Evolutionary conservation across 2,329 filamentous ascomycete species (phyloP).

Genomic region (Fusarium foetens): DNA sequence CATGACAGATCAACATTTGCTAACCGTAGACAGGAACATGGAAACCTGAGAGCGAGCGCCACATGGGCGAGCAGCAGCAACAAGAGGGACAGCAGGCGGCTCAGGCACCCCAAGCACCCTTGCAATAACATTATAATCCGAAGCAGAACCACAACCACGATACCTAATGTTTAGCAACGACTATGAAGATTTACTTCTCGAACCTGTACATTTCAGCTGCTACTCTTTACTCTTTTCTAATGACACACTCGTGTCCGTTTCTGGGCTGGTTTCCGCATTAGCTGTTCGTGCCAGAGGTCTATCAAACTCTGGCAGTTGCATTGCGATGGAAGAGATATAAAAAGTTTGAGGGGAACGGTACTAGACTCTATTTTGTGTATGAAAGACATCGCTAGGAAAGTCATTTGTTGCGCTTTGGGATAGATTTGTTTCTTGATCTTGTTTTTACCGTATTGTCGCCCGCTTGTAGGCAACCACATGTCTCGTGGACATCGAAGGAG

Average conservation of each 20-base stretch:
- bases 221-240: slow-evolving; percentile 45
- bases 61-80: slow-evolving; percentile 66
- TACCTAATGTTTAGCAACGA: slow-evolving; percentile 42
- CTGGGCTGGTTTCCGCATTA: slow-evolving; percentile 38
- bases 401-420: slow-evolving; percentile 26
- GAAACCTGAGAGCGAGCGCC: slow-evolving; percentile 78
- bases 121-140: slow-evolving; percentile 33
- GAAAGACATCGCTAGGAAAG: slow-evolving; percentile 24
- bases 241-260: slow-evolving; percentile 35
- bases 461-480: not conserved
- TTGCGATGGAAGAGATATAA: slow-evolving; percentile 33
- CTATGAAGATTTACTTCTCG: slow-evolving; percentile 43
- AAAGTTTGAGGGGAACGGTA: slow-evolving; percentile 33
- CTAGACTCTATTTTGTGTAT: slow-evolving; percentile 29
- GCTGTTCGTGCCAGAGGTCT: slow-evolving; percentile 8
- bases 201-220: slow-evolving; percentile 43
- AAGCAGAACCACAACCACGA: slow-evolving; percentile 30
- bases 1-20: not conserved
- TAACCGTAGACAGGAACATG: slow-evolving; percentile 67
- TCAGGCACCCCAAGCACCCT: slow-evolving; percentile 33
- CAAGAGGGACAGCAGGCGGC: slow-evolving; percentile 34
- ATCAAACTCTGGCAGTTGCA: slow-evolving; percentile 28
- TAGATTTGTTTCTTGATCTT: slow-evolving; percentile 31
- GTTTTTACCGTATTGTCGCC: slow-evolving; percentile 12
- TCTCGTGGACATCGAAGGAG: slow-evolving; percentile 4